These are phyloP conservation scores for Pyrus betulifolia DNA, from an alignment of 306 rosid genomes.

Conservation along the genomic window DNA sequence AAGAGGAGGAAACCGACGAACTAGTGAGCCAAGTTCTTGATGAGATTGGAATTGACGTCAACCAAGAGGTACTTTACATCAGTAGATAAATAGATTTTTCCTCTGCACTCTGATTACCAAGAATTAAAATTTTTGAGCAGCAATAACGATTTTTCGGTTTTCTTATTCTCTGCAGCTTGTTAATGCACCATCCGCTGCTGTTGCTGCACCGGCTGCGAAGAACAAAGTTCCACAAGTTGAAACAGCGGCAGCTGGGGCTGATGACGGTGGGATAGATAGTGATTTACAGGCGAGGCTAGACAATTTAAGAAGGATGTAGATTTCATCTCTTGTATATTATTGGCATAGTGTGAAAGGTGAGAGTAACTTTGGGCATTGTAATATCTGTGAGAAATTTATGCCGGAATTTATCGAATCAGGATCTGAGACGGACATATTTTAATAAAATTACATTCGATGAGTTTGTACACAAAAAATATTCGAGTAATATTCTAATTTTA, in stretches of 20 bases:
- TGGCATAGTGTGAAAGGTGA: slow-evolving; percentile 23
- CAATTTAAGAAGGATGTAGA: slow-evolving; percentile 79
- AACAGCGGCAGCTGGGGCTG: slow-evolving; percentile 36
- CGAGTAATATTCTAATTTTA: too few species aligned
- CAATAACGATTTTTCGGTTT: slow-evolving; percentile 8
- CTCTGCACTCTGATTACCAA: background rate
- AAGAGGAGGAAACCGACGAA: slow-evolving; percentile 91
- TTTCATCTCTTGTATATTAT: slow-evolving; percentile 13
- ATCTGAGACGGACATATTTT: slow-evolving; percentile 10
- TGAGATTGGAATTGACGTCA: slow-evolving; percentile 77
- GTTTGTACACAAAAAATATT: background rate
- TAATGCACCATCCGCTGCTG: slow-evolving; percentile 74
- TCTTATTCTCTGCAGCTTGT: slow-evolving; percentile 57
- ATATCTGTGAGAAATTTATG: slow-evolving; percentile 20
- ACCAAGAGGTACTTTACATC: slow-evolving; percentile 66
- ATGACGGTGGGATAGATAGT: slow-evolving; percentile 76
- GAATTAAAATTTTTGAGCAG: background rate
- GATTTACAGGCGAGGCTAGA: slow-evolving; percentile 93
- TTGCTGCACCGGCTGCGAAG: slow-evolving; percentile 70
- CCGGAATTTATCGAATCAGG: slow-evolving; percentile 25
- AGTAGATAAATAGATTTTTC: background rate
- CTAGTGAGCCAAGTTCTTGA: slow-evolving; percentile 91
- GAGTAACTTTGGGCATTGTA: slow-evolving; percentile 18
- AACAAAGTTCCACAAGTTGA: slow-evolving; percentile 78
- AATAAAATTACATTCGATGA: slow-evolving; percentile 10